Evolutionary conservation across 352 stramenopile species (phyloP).

Genomic region (Stramenopiles sp.): DNA sequence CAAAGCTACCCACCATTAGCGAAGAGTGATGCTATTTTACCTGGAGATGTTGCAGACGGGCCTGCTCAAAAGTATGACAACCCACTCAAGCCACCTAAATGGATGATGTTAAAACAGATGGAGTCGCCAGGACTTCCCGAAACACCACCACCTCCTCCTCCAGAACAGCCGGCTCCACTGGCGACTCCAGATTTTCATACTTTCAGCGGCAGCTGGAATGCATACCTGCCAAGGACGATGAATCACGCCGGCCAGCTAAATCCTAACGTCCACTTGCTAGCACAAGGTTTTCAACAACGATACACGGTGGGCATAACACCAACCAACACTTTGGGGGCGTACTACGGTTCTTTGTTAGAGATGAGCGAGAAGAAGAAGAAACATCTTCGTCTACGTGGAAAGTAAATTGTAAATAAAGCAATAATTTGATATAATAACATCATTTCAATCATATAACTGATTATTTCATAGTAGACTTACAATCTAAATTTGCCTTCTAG

Average conservation of each 20-base stretch:
- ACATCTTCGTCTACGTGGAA: neutral
- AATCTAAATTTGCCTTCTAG: too few species aligned
- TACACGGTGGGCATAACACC: neutral
- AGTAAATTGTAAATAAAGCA: neutral
- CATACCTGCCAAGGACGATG: neutral
- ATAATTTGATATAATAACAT: too few species aligned
- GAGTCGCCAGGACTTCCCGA: neutral
- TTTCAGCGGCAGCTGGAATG: neutral
- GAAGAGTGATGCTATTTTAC: neutral
- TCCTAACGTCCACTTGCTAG: neutral
- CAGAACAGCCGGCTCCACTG: neutral
- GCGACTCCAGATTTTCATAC: neutral
- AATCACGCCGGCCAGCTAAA: neutral
- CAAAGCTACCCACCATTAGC: neutral
- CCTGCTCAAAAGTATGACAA: neutral
- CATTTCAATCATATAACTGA: too few species aligned
- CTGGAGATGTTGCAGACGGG: neutral
- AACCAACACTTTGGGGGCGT: neutral
- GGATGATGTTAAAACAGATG: conserved; percentile 5
- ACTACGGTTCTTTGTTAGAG: neutral
- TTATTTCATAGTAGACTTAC: too few species aligned
- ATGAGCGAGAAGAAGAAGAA: neutral
- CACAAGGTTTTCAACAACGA: neutral
- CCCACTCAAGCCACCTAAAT: neutral
- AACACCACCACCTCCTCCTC: neutral